These are phyloP conservation scores for Candida vaughaniae DNA, from an alignment of 805 yeast species.

Conservation along the genomic window DNA sequence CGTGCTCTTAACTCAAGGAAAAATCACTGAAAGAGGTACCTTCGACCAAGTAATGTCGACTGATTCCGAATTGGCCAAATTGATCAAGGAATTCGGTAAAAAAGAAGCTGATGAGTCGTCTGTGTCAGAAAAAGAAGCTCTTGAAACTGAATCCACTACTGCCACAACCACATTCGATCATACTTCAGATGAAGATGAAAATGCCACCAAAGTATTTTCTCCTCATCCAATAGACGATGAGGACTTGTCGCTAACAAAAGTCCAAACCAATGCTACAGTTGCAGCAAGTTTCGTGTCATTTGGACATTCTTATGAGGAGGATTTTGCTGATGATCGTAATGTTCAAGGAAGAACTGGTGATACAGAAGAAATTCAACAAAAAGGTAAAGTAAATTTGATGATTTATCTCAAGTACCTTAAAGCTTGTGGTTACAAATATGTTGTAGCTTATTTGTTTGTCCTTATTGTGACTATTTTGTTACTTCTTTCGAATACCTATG, in stretches of 20 bases:
- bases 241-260: slow-evolving; percentile 15
- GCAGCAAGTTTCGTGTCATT: slow-evolving; percentile 33
- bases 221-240: slow-evolving; percentile 8
- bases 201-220: background rate
- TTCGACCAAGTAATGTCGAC: slow-evolving; percentile 47
- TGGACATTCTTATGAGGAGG: slow-evolving; percentile 32
- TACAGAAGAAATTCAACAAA: slow-evolving; percentile 26
- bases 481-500: slow-evolving; percentile 23
- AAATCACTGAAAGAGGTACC: slow-evolving; percentile 42
- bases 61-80: slow-evolving; percentile 31
- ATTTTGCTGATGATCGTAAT: slow-evolving; percentile 18
- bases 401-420: slow-evolving; percentile 28
- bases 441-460: slow-evolving; percentile 23
- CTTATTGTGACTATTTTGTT: slow-evolving; percentile 20
- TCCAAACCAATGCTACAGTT: slow-evolving; percentile 10
- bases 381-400: slow-evolving; percentile 29
- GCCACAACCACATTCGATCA: slow-evolving; percentile 19
- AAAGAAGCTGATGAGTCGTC: slow-evolving; percentile 14
- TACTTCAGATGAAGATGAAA: slow-evolving; percentile 15
- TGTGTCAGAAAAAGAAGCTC: slow-evolving; percentile 16
- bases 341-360: slow-evolving; percentile 18
- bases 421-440: slow-evolving; percentile 30
- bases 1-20: slow-evolving; percentile 27
- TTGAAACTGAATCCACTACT: slow-evolving; percentile 8
- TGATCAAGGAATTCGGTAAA: slow-evolving; percentile 32